Evolutionary conservation across 2,329 filamentous ascomycete species (phyloP), one percentile per base, ranked within the genome.

Genomic region (Monosporascus sp.): DNA sequence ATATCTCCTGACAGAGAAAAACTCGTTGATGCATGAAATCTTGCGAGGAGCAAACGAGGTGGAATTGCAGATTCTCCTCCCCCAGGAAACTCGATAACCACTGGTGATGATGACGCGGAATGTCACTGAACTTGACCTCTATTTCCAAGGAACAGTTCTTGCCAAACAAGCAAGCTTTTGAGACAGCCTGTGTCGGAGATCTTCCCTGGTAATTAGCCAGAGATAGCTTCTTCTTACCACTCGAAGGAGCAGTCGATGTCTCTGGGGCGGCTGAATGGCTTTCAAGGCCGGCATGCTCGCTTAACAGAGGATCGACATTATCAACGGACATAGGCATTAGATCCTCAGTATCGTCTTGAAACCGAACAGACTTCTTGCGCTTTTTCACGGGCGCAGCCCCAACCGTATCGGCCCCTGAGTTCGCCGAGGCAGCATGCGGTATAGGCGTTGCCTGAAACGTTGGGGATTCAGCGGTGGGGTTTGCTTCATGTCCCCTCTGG

Each of bases 321-420:
- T 55, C 53, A 3, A 35, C 31, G 14, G 54, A 51, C 20, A 48
- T 47, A 6, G 52, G 18, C 25, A 47, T 31, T 18, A 51, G 37
- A 41, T 60, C 52, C 20, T 63, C 55, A 39, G 55, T 58, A 50
- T 56, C 9, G 1, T 35, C 63, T 43, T 62, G 59, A 58, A 73
- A 75, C 39, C 67, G 68, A 44, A 75, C 71, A 35, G 68, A 68
- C 52, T 74, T 74, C 38, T 64, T 69, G 47, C 61, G 62, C 53
- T 68, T 72, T 35, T 55, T 62, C 5, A 45, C 25, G 9, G 57
- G 43, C 3, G 44, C 35, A 20, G 47, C 11, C 24, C 25, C 38
- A 15, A 20, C 38, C 6, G 37, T 41, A 24, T 46, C 48, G 9
- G 7, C 47, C 31, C 54, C 55, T 6, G 57, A 56, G 24, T 55